Percentiles rank a stretch among this genome's conserved stretches.
Conservation (phyloP, 345 rosid genomes). For the Cardamine occulta region DNA sequence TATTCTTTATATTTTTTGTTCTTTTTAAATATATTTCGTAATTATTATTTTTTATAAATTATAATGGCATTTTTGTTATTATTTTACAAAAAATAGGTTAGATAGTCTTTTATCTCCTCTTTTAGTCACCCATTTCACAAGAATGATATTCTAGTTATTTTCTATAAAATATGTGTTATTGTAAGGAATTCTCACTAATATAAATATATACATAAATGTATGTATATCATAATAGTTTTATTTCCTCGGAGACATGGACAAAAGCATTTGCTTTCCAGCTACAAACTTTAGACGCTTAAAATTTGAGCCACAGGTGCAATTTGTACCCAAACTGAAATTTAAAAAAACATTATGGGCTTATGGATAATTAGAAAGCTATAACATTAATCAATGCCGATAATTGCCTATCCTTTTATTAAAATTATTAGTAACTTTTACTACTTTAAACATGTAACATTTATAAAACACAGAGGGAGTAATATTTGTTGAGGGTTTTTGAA, state of each 20-base stretch:
- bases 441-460: background rate
- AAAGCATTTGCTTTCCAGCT: constrained; percentile 47
- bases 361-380: constrained; percentile 11
- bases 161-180: too few relatives aligned
- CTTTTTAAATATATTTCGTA: too few relatives aligned
- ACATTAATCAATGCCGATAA: background rate
- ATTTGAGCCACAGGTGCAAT: constrained; percentile 37
- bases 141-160: too few relatives aligned
- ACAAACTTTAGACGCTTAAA: constrained; percentile 40
- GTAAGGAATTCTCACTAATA: too few relatives aligned
- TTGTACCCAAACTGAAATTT: constrained; percentile 11
- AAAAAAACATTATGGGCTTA: constrained; percentile 29
- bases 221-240: constrained; percentile 32
- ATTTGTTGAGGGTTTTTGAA: constrained; percentile 17
- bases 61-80: too few relatives aligned
- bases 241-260: constrained; percentile 47
- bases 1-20: too few relatives aligned
- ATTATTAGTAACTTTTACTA: background rate
- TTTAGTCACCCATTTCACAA: too few relatives aligned
- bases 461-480: background rate
- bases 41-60: too few relatives aligned
- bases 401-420: background rate
- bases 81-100: too few relatives aligned
- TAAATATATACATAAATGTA: constrained; percentile 26
- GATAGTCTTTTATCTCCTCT: too few relatives aligned